Conservation (phyloP, 305 asterid genomes). For the Fraxinus albicans region DNA sequence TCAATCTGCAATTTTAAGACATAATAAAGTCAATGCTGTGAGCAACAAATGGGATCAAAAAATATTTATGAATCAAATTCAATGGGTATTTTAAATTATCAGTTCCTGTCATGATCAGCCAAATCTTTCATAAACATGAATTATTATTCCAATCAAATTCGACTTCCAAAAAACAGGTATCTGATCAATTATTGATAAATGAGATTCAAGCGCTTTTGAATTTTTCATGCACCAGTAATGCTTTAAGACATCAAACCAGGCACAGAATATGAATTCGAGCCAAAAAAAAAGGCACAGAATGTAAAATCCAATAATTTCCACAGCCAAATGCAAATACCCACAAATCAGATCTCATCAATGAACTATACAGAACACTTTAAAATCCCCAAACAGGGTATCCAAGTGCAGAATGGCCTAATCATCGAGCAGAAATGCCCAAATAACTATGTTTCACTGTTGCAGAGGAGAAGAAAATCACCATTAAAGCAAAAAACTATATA, state of each 20-base stretch:
- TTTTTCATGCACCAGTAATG: conserved; percentile 14
- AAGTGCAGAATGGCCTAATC: not conserved
- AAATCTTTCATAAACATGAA: not conserved
- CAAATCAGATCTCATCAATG: conserved; percentile 39
- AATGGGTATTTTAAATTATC: not conserved
- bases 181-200: not conserved
- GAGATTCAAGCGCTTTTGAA: conserved; percentile 3
- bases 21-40: conserved; percentile 19
- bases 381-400: conserved; percentile 23
- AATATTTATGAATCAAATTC: not conserved
- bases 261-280: not conserved
- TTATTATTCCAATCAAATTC: conserved; percentile 11
- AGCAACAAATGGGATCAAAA: conserved; percentile 19
- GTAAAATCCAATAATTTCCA: not conserved
- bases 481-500: conserved; percentile 13
- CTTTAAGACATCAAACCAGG: not conserved
- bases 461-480: conserved; percentile 23
- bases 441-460: conserved; percentile 16
- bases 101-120: not conserved
- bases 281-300: not conserved
- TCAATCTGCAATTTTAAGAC: conserved; percentile 54
- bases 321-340: conserved; percentile 32
- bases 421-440: conserved; percentile 17
- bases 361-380: conserved; percentile 22
- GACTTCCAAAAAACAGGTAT: not conserved